These are phyloP conservation scores for Trypanosoma theileri DNA, from an alignment of 208 protist genomes.

Conservation along the genomic window DNA sequence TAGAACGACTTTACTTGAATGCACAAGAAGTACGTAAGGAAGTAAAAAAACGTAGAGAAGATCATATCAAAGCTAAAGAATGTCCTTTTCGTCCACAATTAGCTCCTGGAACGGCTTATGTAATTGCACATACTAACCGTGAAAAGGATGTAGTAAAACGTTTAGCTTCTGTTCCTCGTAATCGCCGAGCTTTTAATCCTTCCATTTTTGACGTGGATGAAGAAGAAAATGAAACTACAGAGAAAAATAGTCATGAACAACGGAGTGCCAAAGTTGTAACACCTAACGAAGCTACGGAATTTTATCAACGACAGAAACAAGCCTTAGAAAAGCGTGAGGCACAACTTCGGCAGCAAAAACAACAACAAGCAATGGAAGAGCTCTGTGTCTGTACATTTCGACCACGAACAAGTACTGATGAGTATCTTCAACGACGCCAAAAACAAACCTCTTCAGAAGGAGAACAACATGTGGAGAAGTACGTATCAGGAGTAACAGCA, in stretches of 20 bases:
- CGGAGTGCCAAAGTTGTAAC: slow-evolving; percentile 17
- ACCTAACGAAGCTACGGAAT: slow-evolving; percentile 38
- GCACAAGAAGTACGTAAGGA: slow-evolving; percentile 30
- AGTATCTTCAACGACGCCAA: slow-evolving; percentile 19
- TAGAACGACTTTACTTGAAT: slow-evolving; percentile 58
- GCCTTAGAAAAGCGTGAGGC: slow-evolving; percentile 32
- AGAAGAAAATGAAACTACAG: slow-evolving; percentile 8
- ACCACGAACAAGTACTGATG: slow-evolving; percentile 50
- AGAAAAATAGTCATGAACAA: not conserved
- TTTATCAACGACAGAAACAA: slow-evolving; percentile 58
- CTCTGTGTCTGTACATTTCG: slow-evolving; percentile 82
- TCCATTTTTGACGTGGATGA: slow-evolving; percentile 9
- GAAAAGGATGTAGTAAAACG: slow-evolving; percentile 73
- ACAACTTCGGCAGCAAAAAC: slow-evolving; percentile 30
- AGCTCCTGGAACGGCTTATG: slow-evolving; percentile 58
- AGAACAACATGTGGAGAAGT: slow-evolving; percentile 6
- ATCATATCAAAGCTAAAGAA: slow-evolving; percentile 29
- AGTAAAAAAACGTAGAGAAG: slow-evolving; percentile 32
- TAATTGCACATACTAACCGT: slow-evolving; percentile 36
- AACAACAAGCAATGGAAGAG: slow-evolving; percentile 41
- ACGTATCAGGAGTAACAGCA: slow-evolving; percentile 52
- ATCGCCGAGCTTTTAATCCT: slow-evolving; percentile 7
- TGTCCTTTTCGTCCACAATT: slow-evolving; percentile 69
- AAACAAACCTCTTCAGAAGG: not conserved
- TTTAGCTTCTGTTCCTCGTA: slow-evolving; percentile 27